Conservation (phyloP, 305 asterid genomes). For the Fraxinus paxiana region DNA sequence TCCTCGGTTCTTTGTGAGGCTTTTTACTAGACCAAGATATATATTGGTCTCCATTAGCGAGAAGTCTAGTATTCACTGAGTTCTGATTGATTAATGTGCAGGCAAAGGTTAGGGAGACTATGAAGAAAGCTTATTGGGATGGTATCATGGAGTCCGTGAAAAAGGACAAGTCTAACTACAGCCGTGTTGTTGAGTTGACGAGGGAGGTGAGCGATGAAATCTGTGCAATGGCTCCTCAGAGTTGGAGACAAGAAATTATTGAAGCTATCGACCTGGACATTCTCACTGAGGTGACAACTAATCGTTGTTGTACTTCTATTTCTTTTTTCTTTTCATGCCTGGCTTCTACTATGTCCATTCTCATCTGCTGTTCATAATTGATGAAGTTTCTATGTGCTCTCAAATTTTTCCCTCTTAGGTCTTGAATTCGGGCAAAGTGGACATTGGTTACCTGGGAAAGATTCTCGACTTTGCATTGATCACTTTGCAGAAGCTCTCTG, state of each 20-base stretch:
- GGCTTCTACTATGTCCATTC: neutral
- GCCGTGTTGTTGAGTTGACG: conserved; percentile 61
- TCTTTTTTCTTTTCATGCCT: neutral
- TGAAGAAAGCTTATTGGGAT: conserved; percentile 96
- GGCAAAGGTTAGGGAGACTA: conserved; percentile 59
- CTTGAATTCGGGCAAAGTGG: conserved; percentile 56
- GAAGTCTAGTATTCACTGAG: neutral
- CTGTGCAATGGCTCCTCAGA: conserved; percentile 66
- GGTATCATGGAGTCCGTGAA: conserved; percentile 65
- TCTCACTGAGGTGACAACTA: conserved; percentile 57
- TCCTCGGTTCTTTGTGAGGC: neutral
- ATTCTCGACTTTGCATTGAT: conserved; percentile 60
- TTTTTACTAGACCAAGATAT: neutral
- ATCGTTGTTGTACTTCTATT: neutral
- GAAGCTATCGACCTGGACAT: conserved; percentile 71
- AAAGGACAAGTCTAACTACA: conserved; percentile 55
- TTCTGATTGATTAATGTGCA: conserved; percentile 27
- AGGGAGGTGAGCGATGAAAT: conserved; percentile 82
- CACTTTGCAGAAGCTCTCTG: conserved; percentile 69
- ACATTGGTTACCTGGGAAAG: conserved; percentile 64
- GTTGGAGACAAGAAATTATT: conserved; percentile 70
- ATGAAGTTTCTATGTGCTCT: neutral
- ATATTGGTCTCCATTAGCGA: neutral
- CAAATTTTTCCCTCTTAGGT: conserved; percentile 36
- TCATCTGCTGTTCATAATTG: conserved; percentile 11